Base-by-base conservation (phyloP, 1,139 yeast species). In the Casaregolazyma lundiana region DNA sequence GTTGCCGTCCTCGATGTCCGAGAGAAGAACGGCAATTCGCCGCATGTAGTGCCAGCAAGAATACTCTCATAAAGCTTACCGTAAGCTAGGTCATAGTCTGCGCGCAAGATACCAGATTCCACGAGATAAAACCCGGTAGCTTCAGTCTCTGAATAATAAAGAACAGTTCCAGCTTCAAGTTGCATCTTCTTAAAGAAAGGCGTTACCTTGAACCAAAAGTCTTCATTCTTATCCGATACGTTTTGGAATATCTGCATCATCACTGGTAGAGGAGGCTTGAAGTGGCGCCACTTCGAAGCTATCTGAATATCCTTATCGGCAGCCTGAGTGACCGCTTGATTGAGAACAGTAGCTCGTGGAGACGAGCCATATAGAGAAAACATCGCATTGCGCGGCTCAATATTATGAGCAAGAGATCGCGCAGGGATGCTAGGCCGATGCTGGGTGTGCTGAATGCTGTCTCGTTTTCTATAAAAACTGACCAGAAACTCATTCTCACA, bases 21-120 rank as follows among this genome's bases (percentile, higher is more conserved):
- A 64, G 59, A 76, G 71, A 64, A 76, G 72, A 52, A 73, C 55
- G 59, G 76, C 58, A 83, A 66, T 61, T 84, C 89, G 2, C 98
- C 98, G 65, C 89, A 86, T 3, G 95, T 82, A 0, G 97, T 89
- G 53, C 89, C 80, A n/a, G 96, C 95, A 29, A 92, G 75, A 48
- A 90, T 78, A 15, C 88, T 82, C 51, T 92, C 92, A 48, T 76
- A 77, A 32, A 90, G 73, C 38, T 76, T 78, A 3, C 85, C 76
- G 54, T 75, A 75, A 54, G 66, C 73, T 45, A 73, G 78, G 59
- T 68, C 73, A 65, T 70, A 81, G 53, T 61, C 77, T 2, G 87
- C 80, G 37, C 84, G 76, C 38, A 92, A 71, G 35, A 87, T 72
- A 0, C 98, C 98, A 1, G 81, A 72, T 58, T 90, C 97, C 16